A percentile compares a stretch with the other conserved stretches of the same genome.
Evolutionary conservation across 768 basidiomycete genomes (phyloP).

Genomic region (Flagelloscypha sp.): DNA sequence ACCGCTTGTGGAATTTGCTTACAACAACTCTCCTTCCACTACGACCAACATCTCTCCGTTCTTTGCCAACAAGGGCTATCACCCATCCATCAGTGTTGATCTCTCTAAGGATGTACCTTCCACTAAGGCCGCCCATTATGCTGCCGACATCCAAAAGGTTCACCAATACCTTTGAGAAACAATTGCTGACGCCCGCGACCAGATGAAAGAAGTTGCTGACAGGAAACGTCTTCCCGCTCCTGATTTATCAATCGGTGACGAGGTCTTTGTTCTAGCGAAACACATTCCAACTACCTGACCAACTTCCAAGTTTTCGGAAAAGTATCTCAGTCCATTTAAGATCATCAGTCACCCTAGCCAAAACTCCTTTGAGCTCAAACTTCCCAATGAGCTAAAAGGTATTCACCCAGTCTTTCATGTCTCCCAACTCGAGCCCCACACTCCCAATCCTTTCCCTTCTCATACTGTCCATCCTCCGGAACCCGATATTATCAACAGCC

Average conservation of each 20-base stretch:
- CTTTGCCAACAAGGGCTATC: slow-evolving; percentile 23
- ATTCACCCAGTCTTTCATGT: slow-evolving; percentile 33
- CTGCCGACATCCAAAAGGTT: slow-evolving; percentile 12
- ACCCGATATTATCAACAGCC: slow-evolving; percentile 6
- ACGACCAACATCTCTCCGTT: slow-evolving; percentile 23
- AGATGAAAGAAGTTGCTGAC: slow-evolving; percentile 5
- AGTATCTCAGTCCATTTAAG: slow-evolving; percentile 10
- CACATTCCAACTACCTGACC: slow-evolving; percentile 19
- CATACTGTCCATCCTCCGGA: slow-evolving; percentile 2
- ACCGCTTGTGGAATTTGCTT: slow-evolving; percentile 21
- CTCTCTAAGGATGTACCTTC: slow-evolving; percentile 10
- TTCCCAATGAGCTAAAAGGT: slow-evolving; percentile 23
- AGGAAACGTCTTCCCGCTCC: slow-evolving; percentile 5
- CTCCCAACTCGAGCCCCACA: slow-evolving; percentile 26
- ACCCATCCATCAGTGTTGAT: slow-evolving; percentile 16
- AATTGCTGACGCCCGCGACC: slow-evolving; percentile 10
- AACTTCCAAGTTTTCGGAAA: slow-evolving; percentile 15
- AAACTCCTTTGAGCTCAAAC: slow-evolving; percentile 19
- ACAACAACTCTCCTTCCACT: slow-evolving; percentile 20
- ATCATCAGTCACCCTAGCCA: slow-evolving; percentile 11
- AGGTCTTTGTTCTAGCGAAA: slow-evolving; percentile 11
- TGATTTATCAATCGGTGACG: slow-evolving; percentile 7
- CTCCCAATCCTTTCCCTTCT: slow-evolving; percentile 4
- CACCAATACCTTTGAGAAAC: slow-evolving; percentile 10
- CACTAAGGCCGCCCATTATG: slow-evolving; percentile 8